Evolutionary conservation across 208 protist genomes (phyloP), one percentile per base, ranked within the genome.

Genomic region (Leishmania tropica): DNA sequence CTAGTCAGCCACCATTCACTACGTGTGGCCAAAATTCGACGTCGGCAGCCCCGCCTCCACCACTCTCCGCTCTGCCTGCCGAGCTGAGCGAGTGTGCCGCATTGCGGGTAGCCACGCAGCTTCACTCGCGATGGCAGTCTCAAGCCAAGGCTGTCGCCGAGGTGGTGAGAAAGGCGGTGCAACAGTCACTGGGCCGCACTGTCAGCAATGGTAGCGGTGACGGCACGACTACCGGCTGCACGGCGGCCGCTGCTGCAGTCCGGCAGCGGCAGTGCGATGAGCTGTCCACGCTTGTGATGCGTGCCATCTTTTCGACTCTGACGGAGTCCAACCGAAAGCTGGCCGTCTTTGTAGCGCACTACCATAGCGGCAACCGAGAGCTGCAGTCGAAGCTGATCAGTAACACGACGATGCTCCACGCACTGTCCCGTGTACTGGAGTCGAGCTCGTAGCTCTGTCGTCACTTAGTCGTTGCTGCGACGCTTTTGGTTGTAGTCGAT

Each of bases 341-440:
- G 28, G 73, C 84, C 47, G 17, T 84, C 8, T 58, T 92, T 35
- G 88, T 83, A 3, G 79, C 78, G n/a, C 74, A 77, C 28, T 81
- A 88, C 58, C 92, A 90, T 81, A 72, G 83, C 58, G 83, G 78
- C 35, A 90, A 90, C 73, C 84, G 82, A 65, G 87, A 90, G 78
- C 80, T 95, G 53, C 86, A 87, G 75, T 87, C 87, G 42, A 90
- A 91, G 74, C 60, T 91, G 58, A 84, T 90, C 17, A 95, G 87
- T 73, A 92, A 91, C 81, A 83, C 85, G 15, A 89, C 88, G 1
- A 67, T 95, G 40, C 62, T 89, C 24, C 86, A 95, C 45, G 86
- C 88, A 53, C 68, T 92, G 42, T 80, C 89, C 74, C 87, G 87
- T 56, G 35, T 87, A 13, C 75, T 92, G 1, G 67, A 86, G 60